Percentiles rank a stretch among this genome's conserved stretches.
phyloP scores from a whole-genome alignment of 1,284 basidiomycete genomes.

The Marasmius fiardii region DNA sequence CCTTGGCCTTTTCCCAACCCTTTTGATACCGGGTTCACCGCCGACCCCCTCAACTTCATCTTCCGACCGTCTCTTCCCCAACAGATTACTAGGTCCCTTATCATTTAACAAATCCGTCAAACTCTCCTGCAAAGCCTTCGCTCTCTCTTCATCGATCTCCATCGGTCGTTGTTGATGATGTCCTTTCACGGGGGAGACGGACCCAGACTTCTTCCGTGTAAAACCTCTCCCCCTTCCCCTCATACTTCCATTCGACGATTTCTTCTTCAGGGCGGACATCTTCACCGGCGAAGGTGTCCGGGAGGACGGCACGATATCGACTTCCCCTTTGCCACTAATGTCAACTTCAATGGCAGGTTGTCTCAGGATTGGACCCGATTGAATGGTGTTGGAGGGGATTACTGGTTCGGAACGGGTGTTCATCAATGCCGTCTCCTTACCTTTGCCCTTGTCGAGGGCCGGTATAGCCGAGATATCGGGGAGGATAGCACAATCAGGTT shows the following conservation, averaged over 20 bases:
- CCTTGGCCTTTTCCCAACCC: conserved; percentile 10
- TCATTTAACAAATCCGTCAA: conserved; percentile 55
- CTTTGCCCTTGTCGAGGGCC: neutral
- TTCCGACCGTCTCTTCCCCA: conserved; percentile 57
- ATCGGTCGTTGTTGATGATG: conserved; percentile 16
- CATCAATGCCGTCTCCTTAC: neutral
- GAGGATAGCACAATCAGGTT: neutral
- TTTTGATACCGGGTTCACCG: conserved; percentile 26
- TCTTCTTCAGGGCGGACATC: conserved; percentile 22
- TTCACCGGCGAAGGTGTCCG: conserved; percentile 38
- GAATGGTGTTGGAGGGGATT: neutral
- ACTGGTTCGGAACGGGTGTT: neutral
- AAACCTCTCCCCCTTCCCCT: neutral
- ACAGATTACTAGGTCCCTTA: conserved; percentile 30
- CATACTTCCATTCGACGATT: neutral
- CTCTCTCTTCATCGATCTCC: conserved; percentile 37
- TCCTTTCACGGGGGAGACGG: conserved; percentile 32
- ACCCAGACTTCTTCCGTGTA: conserved; percentile 20
- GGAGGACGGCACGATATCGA: neutral
- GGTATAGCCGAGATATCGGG: neutral
- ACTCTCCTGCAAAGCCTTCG: conserved; percentile 57
- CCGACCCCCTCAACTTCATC: conserved; percentile 25
- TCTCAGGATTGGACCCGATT: neutral
- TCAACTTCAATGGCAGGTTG: neutral
- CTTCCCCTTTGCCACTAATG: neutral